Percentiles rank a stretch among this genome's conserved stretches.
Conservation (phyloP, 1,284 basidiomycete species). For the Tetrapyrgos nigripes region DNA sequence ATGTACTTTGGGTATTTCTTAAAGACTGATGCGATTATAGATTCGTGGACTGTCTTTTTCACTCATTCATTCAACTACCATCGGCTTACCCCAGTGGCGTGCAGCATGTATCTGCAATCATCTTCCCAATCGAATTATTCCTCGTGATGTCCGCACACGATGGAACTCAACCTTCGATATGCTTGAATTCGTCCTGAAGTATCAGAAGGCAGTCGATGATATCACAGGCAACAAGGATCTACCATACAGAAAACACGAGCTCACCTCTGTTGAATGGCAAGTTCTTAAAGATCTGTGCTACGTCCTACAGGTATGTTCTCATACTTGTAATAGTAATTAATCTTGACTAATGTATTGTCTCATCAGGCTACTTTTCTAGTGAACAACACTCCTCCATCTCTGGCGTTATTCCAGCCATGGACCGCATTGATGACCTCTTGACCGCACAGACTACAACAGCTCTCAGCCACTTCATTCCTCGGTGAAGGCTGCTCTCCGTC, state of each 20-base stretch:
- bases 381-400: constrained; percentile 37
- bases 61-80: neutral
- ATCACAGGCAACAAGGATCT: constrained; percentile 14
- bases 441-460: neutral
- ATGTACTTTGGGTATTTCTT: neutral
- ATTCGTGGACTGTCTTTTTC: neutral
- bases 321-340: neutral
- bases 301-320: constrained; percentile 19
- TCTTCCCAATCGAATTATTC: constrained; percentile 17
- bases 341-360: constrained; percentile 8
- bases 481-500: constrained; percentile 12
- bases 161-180: constrained; percentile 28
- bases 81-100: constrained; percentile 25
- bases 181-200: constrained; percentile 20
- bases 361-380: constrained; percentile 26
- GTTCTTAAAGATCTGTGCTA: constrained; percentile 15
- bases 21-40: neutral
- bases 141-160: constrained; percentile 20
- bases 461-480: constrained; percentile 16
- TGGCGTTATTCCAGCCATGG: constrained; percentile 42
- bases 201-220: constrained; percentile 11
- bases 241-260: constrained; percentile 13
- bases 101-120: constrained; percentile 17
- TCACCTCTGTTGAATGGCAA: constrained; percentile 21
- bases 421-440: constrained; percentile 33